phyloP scores from a whole-genome alignment of 345 rosid species.

The Eucalyptus sideroxylon region DNA sequence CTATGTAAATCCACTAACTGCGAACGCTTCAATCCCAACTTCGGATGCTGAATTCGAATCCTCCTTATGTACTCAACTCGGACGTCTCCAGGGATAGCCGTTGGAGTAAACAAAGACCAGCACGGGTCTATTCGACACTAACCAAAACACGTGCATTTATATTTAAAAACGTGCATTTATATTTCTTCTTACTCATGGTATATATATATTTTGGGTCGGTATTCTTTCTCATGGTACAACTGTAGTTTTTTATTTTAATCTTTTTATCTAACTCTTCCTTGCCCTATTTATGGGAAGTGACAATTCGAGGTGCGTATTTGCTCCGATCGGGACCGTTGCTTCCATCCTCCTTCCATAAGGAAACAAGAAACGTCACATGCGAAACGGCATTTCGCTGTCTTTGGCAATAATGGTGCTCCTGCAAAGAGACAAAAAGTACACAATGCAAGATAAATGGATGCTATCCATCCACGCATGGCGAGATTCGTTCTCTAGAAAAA shows the following conservation, averaged over 20 bases:
- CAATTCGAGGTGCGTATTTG: background rate
- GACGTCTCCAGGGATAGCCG: background rate
- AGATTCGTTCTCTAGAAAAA: background rate
- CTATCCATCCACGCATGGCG: background rate
- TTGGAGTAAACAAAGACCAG: background rate
- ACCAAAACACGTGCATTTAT: background rate
- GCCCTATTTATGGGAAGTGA: background rate
- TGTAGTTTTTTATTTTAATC: background rate
- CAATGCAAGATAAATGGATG: background rate
- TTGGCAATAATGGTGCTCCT: background rate
- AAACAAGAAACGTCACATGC: background rate
- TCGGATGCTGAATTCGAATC: background rate
- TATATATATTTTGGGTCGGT: no score
- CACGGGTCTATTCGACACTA: background rate
- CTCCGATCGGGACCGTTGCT: background rate
- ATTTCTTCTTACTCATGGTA: background rate
- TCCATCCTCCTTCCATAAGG: background rate
- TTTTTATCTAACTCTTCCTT: background rate
- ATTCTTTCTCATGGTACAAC: background rate
- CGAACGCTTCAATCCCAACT: background rate
- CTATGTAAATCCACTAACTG: background rate
- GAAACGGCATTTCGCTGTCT: background rate
- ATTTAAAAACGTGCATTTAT: background rate
- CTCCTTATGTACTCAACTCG: background rate
- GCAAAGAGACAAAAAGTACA: background rate